Evolutionary conservation across 2,329 filamentous ascomycete genomes (phyloP).

Genomic region (Aspergillus costaricaensis): DNA sequence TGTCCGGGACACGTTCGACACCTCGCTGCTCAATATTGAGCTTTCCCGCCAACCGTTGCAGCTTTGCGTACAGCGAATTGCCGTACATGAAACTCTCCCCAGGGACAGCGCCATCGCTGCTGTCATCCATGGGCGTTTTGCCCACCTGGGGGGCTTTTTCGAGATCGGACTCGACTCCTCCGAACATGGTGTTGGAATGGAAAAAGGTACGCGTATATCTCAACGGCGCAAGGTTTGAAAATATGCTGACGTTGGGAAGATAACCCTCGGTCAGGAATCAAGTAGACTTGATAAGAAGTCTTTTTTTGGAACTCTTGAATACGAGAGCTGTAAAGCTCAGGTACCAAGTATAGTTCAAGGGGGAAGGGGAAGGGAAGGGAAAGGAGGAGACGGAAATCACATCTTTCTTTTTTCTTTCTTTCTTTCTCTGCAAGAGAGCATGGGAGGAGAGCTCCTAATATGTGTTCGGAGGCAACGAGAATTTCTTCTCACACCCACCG

Average conservation of each 20-base stretch:
- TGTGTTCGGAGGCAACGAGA: conserved; percentile 10
- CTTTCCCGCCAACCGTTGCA: conserved; percentile 65
- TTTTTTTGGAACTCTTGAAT: conserved; percentile 4
- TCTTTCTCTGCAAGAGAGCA: conserved; percentile 14
- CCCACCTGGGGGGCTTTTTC: conserved; percentile 37
- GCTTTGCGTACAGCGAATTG: conserved; percentile 56
- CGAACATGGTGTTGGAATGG: conserved; percentile 22
- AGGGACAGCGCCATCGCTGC: conserved; percentile 53
- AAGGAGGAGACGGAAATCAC: conserved; percentile 20
- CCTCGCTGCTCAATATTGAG: conserved; percentile 72
- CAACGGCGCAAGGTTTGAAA: conserved; percentile 7
- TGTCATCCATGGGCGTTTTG: conserved; percentile 32
- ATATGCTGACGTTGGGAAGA: conserved; percentile 1
- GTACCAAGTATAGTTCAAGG: conserved; percentile 18
- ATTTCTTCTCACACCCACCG: conserved; percentile 15
- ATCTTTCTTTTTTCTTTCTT: conserved; percentile 26
- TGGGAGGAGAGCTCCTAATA: conserved; percentile 12
- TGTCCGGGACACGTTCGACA: conserved; percentile 71
- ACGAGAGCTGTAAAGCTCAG: conserved; percentile 26
- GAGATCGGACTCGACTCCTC: conserved; percentile 28
- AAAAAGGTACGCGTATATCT: conserved; percentile 13
- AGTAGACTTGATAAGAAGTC: conserved; percentile 13
- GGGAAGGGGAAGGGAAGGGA: conserved; percentile 7
- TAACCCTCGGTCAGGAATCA: conserved; percentile 18
- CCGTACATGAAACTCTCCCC: conserved; percentile 63